Conservation (phyloP, 176 grass and related monocot genomes). For the Oryza nivara region DNA sequence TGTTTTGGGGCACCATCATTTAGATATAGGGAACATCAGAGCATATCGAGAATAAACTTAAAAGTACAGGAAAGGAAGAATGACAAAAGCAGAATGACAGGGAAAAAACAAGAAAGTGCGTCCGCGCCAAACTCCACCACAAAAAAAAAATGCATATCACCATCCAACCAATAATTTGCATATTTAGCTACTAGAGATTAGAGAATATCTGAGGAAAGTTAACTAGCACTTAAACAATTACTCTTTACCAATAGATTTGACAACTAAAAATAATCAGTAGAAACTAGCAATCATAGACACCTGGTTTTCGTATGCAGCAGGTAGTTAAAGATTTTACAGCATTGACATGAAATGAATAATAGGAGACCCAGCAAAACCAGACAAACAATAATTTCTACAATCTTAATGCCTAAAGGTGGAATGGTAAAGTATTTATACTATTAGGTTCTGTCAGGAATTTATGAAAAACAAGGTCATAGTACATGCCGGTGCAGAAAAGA, state of each 20-base stretch:
- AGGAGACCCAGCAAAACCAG: slow-evolving; percentile 1
- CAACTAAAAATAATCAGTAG: slow-evolving; percentile 3
- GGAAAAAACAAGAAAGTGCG: neutral
- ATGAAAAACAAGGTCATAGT: neutral
- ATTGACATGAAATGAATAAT: neutral
- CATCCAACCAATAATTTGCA: slow-evolving; percentile 23
- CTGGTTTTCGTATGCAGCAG: slow-evolving; percentile 10
- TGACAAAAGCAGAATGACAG: neutral
- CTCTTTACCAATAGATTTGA: neutral
- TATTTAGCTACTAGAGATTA: slow-evolving; percentile 17
- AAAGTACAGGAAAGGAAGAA: slow-evolving; percentile 37
- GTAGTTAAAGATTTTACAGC: slow-evolving; percentile 4
- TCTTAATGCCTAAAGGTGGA: slow-evolving; percentile 23
- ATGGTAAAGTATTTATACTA: slow-evolving; percentile 1
- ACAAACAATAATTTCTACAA: neutral
- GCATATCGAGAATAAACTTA: slow-evolving; percentile 18
- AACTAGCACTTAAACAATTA: slow-evolving; percentile 11
- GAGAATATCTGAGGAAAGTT: neutral
- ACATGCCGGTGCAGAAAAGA: slow-evolving; percentile 23
- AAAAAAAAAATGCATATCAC: neutral
- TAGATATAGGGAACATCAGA: slow-evolving; percentile 13
- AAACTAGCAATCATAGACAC: neutral
- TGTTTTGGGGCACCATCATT: slow-evolving; percentile 33
- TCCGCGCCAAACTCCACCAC: neutral
- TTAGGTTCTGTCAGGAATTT: slow-evolving; percentile 11